Base-by-base conservation (phyloP, 2,329 filamentous ascomycete genomes). In the Cordyceps farinosa region DNA sequence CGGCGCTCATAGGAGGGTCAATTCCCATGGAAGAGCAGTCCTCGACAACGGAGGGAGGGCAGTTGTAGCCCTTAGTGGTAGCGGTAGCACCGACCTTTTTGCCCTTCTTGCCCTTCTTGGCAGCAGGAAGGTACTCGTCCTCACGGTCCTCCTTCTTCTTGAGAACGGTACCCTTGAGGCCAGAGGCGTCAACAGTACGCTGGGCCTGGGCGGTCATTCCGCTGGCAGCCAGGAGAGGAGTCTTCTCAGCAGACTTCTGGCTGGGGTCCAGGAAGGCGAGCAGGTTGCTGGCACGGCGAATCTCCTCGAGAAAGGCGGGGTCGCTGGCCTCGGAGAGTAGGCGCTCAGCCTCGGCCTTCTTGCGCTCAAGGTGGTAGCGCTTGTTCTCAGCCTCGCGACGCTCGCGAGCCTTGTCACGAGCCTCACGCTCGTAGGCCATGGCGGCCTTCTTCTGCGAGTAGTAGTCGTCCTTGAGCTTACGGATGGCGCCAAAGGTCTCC, bases 231-330 rank as follows among this genome's bases (percentile, higher is more conserved):
- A 82, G 82, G 66, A 84, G 84, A 65, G 81, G 85, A 38, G 77
- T 85, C 80, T 90, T 91, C 78, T 90, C 91, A 73, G 83, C 81
- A 15, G 60, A 8, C 73, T 78, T 76, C 64, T 86, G 82, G 17
- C 80, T 85, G 2, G 94, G 94, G 76, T 98, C 93, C 69, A 98
- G 94, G 84, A 94, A 94, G 69, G 89, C 88, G 70, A 98, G 90
- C 52, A 99, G 83, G 74, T 88, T 90, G 79, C 61, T 91, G 66
- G 92, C 91, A 60, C 90, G 90, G 71, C 92, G 86, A 72, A 99
- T 97, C 80, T 99, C 92, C 70, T 97, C 92, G 53, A 91, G 84
- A 82, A 92, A 99, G 59, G 95, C 95, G 17, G 90, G 92, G 70
- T 91, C 89, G 73, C 88, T 90, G 69, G 91, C 91, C 73, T 94